These are phyloP conservation scores for Vachellia collinsii DNA, from an alignment of 306 rosid genomes.

Conservation along the genomic window DNA sequence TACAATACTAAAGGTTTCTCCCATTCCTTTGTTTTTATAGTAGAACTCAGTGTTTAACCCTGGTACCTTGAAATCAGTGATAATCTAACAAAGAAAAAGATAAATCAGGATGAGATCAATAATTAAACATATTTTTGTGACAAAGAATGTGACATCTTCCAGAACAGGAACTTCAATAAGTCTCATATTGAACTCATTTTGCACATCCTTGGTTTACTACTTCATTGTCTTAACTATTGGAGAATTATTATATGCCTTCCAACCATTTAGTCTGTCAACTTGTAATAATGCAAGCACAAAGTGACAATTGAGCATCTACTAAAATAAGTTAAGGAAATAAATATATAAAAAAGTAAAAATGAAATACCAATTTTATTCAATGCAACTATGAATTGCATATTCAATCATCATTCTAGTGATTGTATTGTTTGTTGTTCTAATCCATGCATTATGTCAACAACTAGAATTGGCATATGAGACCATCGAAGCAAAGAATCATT, in stretches of 20 bases:
- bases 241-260: constrained; percentile 76
- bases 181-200: constrained; percentile 84
- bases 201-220: constrained; percentile 86
- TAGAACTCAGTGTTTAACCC: constrained; percentile 87
- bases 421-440: constrained; percentile 94
- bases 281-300: constrained; percentile 40
- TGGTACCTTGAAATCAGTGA: constrained; percentile 84
- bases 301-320: constrained; percentile 16
- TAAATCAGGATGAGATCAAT: constrained; percentile 30
- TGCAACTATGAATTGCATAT: constrained; percentile 93
- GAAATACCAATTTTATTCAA: constrained; percentile 68
- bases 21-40: constrained; percentile 87
- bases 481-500: too few species aligned
- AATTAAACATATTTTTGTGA: constrained; percentile 15
- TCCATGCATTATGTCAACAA: constrained; percentile 98
- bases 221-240: constrained; percentile 81
- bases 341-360: constrained; percentile 1
- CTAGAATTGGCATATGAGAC: constrained; percentile 90
- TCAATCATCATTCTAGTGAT: constrained; percentile 94
- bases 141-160: constrained; percentile 3
- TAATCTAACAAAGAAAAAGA: constrained; percentile 55
- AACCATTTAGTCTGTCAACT: constrained; percentile 95
- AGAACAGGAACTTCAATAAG: constrained; percentile 74
- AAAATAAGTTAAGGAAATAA: background rate
- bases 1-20: constrained; percentile 91